Base-by-base conservation (phyloP, 1,139 yeast genomes). In the Kurtzmaniella quercitrusa region DNA sequence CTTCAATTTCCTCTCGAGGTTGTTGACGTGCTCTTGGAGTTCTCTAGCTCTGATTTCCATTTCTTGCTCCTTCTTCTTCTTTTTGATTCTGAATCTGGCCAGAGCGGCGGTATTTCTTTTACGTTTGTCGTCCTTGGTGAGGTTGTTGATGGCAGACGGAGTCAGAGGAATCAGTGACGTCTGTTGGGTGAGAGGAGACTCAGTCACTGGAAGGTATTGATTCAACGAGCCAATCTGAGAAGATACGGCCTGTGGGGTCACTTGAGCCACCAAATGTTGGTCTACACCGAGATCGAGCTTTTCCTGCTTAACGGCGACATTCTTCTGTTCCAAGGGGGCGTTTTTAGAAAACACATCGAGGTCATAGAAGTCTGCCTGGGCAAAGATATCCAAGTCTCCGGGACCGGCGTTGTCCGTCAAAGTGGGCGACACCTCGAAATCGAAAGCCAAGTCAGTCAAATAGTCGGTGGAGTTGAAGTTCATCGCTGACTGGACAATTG, bases 1-100 rank as follows among this genome's bases (percentile, higher is more conserved):
- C 54, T 68, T 68, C 49, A 77, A 65, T 49, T 68, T 70, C 52
- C 65, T 63, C 51, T 76, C 79, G 50, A 75, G 68, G 9, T 48
- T 46, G 17, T 53, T 53, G 31, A 77, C 69, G 46, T 61, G 62
- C 23, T 66, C 73, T 50, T 70, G 70, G 48, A 79, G 67, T 38
- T 67, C 68, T 46, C 62, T 67, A 38, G 80, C 67, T 44, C 59
- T 70, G 38, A 73, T 71, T 62, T 88, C 95, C 83, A 88, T 80
- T 60, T 88, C 91, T 60, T 83, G 89, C 62, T 89, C 96, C 57
- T 86, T 83, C 61, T 82, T 55, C 69, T 87, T 89, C 75, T 85
- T 86, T 70, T 85, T 86, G 55, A 84, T 80, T 50, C 95, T 72
- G 69, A 87, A 84, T 47, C 94, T 68, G 1, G 93, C 93, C 40